phyloP scores from a whole-genome alignment of 2,329 filamentous ascomycete genomes.

The Paramyrothecium roridum region DNA sequence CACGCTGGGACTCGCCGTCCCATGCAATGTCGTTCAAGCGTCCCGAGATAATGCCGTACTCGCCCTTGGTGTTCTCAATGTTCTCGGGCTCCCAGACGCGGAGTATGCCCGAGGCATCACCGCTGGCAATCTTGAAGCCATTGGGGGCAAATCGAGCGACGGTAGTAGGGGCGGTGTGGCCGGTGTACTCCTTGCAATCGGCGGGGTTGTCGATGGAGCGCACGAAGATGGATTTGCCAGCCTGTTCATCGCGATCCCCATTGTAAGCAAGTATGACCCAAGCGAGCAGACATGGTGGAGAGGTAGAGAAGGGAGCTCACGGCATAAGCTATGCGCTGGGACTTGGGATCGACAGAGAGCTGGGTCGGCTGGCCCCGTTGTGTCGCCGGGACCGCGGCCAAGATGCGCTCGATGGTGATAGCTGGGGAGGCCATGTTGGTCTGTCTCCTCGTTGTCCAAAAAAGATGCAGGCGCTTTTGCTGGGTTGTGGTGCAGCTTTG shows the following conservation, averaged over 20 bases:
- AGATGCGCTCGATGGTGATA: constrained; percentile 64
- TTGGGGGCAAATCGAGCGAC: constrained; percentile 93
- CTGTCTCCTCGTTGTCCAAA: constrained; percentile 2
- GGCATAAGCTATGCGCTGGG: constrained; percentile 88
- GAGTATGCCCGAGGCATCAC: constrained; percentile 80
- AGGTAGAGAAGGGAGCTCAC: constrained; percentile 46
- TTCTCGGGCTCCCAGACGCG: constrained; percentile 91
- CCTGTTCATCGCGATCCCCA: constrained; percentile 46
- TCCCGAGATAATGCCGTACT: constrained; percentile 92
- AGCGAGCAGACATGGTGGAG: background rate
- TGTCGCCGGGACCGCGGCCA: constrained; percentile 82
- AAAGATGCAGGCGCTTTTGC: background rate
- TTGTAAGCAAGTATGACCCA: background rate
- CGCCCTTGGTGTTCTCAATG: constrained; percentile 81
- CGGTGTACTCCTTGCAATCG: constrained; percentile 83
- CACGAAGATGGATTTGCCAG: constrained; percentile 94
- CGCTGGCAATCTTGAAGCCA: constrained; percentile 91
- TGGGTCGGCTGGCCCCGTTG: constrained; percentile 84
- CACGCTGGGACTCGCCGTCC: constrained; percentile 94
- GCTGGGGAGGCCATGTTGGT: constrained; percentile 36
- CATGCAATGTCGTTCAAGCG: constrained; percentile 95
- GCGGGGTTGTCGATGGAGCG: constrained; percentile 90
- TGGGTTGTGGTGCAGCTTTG: background rate
- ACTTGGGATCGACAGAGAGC: constrained; percentile 83
- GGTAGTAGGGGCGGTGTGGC: constrained; percentile 84